These are phyloP conservation scores for Ploettnerulaceae sp. DNA, from an alignment of 2,329 filamentous ascomycete genomes.

Conservation along the genomic window DNA sequence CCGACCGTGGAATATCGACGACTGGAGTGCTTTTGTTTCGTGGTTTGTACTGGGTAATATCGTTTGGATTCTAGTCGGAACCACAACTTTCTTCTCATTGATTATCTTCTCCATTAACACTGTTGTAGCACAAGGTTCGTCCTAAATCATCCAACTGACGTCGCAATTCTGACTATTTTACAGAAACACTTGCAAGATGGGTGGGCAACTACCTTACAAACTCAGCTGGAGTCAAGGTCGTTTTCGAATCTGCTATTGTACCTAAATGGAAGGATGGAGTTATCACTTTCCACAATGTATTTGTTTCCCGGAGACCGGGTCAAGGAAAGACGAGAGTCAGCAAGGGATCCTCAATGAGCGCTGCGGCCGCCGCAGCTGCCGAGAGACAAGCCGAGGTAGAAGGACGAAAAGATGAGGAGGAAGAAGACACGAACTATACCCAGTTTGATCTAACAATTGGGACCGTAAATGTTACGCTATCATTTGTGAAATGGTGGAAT, in stretches of 20 bases:
- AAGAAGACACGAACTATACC: constrained; percentile 93
- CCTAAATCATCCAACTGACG: constrained; percentile 21
- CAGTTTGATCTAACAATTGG: constrained; percentile 95
- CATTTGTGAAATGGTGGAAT: constrained; percentile 99
- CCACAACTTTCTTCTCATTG: constrained; percentile 93
- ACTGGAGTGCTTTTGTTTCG: constrained; percentile 91
- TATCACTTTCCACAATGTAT: constrained; percentile 95
- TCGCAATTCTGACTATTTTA: constrained; percentile 18
- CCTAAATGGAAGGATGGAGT: constrained; percentile 93
- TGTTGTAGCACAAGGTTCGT: constrained; percentile 82
- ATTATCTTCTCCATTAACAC: constrained; percentile 91
- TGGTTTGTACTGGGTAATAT: constrained; percentile 94
- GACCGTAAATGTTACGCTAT: constrained; percentile 92
- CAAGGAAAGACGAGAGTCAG: constrained; percentile 77
- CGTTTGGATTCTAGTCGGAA: constrained; percentile 93
- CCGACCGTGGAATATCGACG: constrained; percentile 90
- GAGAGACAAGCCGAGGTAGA: constrained; percentile 51
- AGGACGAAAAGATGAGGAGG: constrained; percentile 40
- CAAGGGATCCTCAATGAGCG: constrained; percentile 82
- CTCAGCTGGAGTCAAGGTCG: constrained; percentile 85
- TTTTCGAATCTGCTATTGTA: constrained; percentile 97
- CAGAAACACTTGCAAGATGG: constrained; percentile 88
- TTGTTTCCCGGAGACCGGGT: constrained; percentile 85
- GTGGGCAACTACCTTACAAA: constrained; percentile 93
- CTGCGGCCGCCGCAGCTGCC: constrained; percentile 79